Evolutionary conservation across 441 rosid species (phyloP), one percentile per base, ranked within the genome.

Genomic region (Gossypium laxum): DNA sequence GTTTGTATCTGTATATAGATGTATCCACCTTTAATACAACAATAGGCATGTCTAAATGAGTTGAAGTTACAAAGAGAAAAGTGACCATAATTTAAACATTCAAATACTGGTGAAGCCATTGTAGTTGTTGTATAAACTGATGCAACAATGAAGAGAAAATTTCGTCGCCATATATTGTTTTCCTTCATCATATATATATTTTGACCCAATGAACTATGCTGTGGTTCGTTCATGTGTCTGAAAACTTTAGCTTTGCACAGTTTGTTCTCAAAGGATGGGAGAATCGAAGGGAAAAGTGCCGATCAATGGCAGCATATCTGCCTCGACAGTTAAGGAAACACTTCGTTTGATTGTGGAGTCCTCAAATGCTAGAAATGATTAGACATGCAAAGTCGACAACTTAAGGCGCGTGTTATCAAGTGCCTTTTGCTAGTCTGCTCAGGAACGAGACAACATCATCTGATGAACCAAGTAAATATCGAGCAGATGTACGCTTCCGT

Each of bases 401-500:
- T 15, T 18, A 50, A 50, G 1, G 47, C 1, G 70, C 51, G 70
- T 45, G 74, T 24, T 57, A 74, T 3, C 19, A 14, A 3, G 87
- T 75, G 0, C 84, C 82, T 70, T 65, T 69, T 1, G 93, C 89
- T 61, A 95, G 84, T 71, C 80, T 88, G 82, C 75, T 83, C 41
- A 95, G 85, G 61, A 95, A 91, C 41, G 88, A 70, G 30, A 91
- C 96, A 0, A 91, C 97, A 26, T 91, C 93, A 22, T 92, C 96
- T 0, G 99, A 86, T 5, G 99, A 88, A n/a, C 74, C 80, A 19
- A 92, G 84, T 38, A 77, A 69, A 72, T 89, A 95, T 4, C 98
- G 86, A 66, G 99, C 99, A 73, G 54, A 86, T 3, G 99, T 87
- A 1, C 93, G 91, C 10, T 81, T 82, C 72, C 99, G 84, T n/a